These are phyloP conservation scores for Fusarium cyanostomum DNA, from an alignment of 2,329 filamentous ascomycete genomes.

Conservation along the genomic window DNA sequence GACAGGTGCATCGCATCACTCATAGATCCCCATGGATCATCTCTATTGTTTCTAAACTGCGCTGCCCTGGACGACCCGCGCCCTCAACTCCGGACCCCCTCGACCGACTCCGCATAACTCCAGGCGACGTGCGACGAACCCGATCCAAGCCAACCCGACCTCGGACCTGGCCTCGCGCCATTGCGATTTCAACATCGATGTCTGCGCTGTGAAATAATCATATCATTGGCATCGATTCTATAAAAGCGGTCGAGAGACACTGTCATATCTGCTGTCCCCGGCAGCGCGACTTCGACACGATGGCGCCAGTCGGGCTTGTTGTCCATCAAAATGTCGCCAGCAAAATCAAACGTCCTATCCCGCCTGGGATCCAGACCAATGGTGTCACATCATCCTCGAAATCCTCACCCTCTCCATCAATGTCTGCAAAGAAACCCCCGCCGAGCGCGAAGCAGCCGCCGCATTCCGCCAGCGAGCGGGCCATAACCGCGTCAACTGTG, in stretches of 20 bases:
- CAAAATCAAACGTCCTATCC: conserved; percentile 76
- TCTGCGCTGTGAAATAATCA: conserved; percentile 31
- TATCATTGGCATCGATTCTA: conserved; percentile 25
- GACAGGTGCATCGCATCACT: neutral
- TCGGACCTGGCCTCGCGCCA: conserved; percentile 22
- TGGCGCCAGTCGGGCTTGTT: conserved; percentile 66
- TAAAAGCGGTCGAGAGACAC: conserved; percentile 18
- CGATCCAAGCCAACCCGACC: conserved; percentile 10
- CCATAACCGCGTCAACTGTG: conserved; percentile 53
- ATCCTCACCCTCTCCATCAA: conserved; percentile 67
- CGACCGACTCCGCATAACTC: conserved; percentile 39
- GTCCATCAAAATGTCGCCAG: conserved; percentile 54
- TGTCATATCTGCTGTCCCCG: conserved; percentile 29
- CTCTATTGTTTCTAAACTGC: conserved; percentile 20
- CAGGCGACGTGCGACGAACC: conserved; percentile 35
- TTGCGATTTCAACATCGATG: conserved; percentile 34
- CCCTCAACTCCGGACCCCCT: conserved; percentile 18
- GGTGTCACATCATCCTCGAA: conserved; percentile 62
- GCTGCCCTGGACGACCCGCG: conserved; percentile 29
- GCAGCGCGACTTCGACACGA: conserved; percentile 49
- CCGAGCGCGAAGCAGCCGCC: conserved; percentile 53
- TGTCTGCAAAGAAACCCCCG: conserved; percentile 65
- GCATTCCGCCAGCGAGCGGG: conserved; percentile 49
- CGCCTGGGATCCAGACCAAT: conserved; percentile 73
- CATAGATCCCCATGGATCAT: conserved; percentile 21